Conservation (phyloP, 495 filamentous ascomycete genomes). For the Astrocystis sublimbata region DNA sequence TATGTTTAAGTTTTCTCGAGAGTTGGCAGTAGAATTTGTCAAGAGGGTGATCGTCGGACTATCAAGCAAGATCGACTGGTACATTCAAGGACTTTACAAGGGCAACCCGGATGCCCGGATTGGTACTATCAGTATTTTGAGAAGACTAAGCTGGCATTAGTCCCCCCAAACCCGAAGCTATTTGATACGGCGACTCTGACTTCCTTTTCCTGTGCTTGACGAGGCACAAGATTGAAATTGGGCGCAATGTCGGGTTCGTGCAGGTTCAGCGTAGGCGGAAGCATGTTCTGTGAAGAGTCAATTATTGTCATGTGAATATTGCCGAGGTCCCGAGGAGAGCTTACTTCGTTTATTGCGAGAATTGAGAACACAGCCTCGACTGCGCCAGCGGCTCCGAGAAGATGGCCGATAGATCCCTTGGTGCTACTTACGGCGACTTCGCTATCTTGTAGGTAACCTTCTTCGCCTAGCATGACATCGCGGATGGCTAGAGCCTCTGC, state of each 20-base stretch:
- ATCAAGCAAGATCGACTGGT: neutral
- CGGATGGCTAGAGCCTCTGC: conserved; percentile 88
- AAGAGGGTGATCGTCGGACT: neutral
- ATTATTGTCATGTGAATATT: neutral
- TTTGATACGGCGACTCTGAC: conserved; percentile 84
- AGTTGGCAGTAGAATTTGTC: neutral
- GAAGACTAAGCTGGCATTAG: conserved; percentile 90
- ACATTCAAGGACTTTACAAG: conserved; percentile 3
- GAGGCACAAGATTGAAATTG: conserved; percentile 84
- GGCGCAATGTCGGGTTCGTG: conserved; percentile 67
- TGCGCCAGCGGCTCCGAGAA: conserved; percentile 87
- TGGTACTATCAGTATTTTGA: conserved; percentile 36
- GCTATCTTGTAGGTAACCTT: conserved; percentile 60
- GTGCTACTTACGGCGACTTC: conserved; percentile 87
- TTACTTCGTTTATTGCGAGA: conserved; percentile 72
- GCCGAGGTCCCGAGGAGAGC: conserved; percentile 32
- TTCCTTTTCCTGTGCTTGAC: conserved; percentile 63
- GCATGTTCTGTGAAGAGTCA: conserved; percentile 57
- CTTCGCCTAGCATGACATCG: conserved; percentile 69
- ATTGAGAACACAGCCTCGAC: conserved; percentile 85
- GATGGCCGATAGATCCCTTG: conserved; percentile 90
- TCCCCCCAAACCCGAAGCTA: conserved; percentile 97
- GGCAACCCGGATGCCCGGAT: neutral
- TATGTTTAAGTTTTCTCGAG: too few relatives aligned
- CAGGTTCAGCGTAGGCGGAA: conserved; percentile 90